These are phyloP conservation scores for Hypomontagnella monticulosa DNA, from an alignment of 495 filamentous ascomycete genomes.

Conservation along the genomic window DNA sequence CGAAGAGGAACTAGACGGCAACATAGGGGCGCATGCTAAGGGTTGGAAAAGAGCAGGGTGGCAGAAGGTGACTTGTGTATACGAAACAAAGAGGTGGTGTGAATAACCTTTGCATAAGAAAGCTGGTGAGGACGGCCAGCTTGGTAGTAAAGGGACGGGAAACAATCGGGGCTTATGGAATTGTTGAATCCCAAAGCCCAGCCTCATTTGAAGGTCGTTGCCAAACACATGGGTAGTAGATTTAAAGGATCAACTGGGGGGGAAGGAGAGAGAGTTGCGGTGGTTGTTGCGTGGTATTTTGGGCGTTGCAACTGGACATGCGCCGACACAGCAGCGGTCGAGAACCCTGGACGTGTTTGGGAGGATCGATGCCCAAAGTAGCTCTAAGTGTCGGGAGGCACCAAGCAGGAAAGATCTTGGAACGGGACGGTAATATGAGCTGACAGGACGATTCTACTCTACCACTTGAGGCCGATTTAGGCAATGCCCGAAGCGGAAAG, in stretches of 20 bases:
- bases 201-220: conserved; percentile 56
- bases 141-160: conserved; percentile 54
- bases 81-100: conserved; percentile 51
- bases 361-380: conserved; percentile 42
- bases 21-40: conserved; percentile 37
- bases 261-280: conserved; percentile 35
- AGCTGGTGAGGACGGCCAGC: conserved; percentile 64
- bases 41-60: conserved; percentile 26
- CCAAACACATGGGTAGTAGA: conserved; percentile 48
- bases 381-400: conserved; percentile 40
- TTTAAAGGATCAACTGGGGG: conserved; percentile 44
- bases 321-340: conserved; percentile 46
- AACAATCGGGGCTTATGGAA: conserved; percentile 62
- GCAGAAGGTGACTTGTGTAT: conserved; percentile 32
- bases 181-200: conserved; percentile 57
- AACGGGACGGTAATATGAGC: conserved; percentile 46
- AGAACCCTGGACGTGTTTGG: conserved; percentile 38
- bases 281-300: conserved; percentile 47
- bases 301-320: conserved; percentile 47
- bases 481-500: conserved; percentile 51
- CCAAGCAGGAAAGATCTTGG: conserved; percentile 45
- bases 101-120: conserved; percentile 61
- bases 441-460: conserved; percentile 40
- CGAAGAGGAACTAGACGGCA: conserved; percentile 40
- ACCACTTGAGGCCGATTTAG: conserved; percentile 48